These are phyloP conservation scores for Dissoconium aciculare DNA, from an alignment of 2,329 filamentous ascomycete species.

Conservation along the genomic window DNA sequence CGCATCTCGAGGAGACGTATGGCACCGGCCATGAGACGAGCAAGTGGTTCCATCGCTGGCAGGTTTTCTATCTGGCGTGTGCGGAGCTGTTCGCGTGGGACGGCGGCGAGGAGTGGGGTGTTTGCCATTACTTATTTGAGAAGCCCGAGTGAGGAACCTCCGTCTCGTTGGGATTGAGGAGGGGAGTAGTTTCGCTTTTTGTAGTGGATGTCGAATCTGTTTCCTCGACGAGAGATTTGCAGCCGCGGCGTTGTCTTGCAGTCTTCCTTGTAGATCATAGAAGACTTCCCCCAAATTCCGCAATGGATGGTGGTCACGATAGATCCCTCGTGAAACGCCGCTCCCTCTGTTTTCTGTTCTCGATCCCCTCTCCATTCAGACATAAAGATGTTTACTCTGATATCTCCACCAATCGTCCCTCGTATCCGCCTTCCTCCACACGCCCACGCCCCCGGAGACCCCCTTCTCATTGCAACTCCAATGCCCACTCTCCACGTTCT, in stretches of 20 bases:
- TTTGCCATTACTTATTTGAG: constrained; percentile 52
- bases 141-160: too few relatives aligned
- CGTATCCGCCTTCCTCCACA: constrained; percentile 22
- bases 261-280: too few relatives aligned
- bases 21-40: constrained; percentile 39
- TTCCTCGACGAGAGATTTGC: too few relatives aligned
- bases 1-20: constrained; percentile 49
- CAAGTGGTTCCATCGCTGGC: constrained; percentile 56
- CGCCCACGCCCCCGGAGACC: constrained; percentile 19
- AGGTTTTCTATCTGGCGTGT: constrained; percentile 58
- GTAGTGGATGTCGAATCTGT: too few relatives aligned
- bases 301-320: too few relatives aligned
- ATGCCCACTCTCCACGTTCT: constrained; percentile 20
- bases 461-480: constrained; percentile 21
- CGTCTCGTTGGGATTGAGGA: too few relatives aligned
- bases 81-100: constrained; percentile 53
- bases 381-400: constrained; percentile 17
- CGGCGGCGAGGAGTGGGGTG: constrained; percentile 52
- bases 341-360: too few relatives aligned
- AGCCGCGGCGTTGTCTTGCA: too few relatives aligned
- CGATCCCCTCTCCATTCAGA: too few relatives aligned
- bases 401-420: constrained; percentile 23
- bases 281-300: too few relatives aligned
- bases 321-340: too few relatives aligned
- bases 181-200: too few relatives aligned